These are phyloP conservation scores for Lipomyces sp. DNA, from an alignment of 805 yeast genomes.

Conservation along the genomic window DNA sequence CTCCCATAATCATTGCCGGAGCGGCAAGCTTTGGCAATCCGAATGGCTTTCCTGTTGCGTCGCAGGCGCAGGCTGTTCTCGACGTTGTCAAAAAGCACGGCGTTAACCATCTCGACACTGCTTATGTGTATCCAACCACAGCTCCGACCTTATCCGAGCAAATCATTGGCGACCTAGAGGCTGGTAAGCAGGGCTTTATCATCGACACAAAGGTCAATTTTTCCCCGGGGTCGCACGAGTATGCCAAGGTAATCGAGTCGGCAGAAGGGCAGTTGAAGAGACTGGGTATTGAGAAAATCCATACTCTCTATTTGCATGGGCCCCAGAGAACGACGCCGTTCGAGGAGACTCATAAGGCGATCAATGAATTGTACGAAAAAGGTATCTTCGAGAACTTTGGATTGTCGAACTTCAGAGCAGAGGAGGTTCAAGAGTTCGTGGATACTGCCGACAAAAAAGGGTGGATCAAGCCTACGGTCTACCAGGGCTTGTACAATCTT, in stretches of 20 bases:
- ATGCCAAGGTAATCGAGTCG: not conserved
- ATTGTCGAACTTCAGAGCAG: constrained; percentile 31
- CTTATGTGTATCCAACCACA: constrained; percentile 1
- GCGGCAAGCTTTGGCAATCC: not conserved
- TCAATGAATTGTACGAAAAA: constrained; percentile 28
- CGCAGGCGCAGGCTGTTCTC: constrained; percentile 2
- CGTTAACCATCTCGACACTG: constrained; percentile 3
- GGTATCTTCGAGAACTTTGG: constrained; percentile 33
- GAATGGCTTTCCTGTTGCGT: constrained; percentile 1
- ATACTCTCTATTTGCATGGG: constrained; percentile 11
- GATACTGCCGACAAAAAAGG: constrained; percentile 2
- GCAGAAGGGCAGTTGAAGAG: not conserved
- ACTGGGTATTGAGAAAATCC: constrained; percentile 1
- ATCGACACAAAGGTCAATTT: constrained; percentile 3
- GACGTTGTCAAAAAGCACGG: constrained; percentile 3
- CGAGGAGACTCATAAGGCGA: constrained; percentile 31
- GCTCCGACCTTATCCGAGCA: not conserved
- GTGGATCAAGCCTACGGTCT: constrained; percentile 5
- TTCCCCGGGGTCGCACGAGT: not conserved
- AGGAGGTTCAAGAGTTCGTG: constrained; percentile 27
- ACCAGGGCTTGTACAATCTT: constrained; percentile 8
- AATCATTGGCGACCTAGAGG: constrained; percentile 2
- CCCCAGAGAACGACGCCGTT: constrained; percentile 32
- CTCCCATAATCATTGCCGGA: not conserved
- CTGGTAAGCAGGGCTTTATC: constrained; percentile 2